phyloP scores from a whole-genome alignment of 257 asterid genomes.

The Fraxinus pennsylvanica region DNA sequence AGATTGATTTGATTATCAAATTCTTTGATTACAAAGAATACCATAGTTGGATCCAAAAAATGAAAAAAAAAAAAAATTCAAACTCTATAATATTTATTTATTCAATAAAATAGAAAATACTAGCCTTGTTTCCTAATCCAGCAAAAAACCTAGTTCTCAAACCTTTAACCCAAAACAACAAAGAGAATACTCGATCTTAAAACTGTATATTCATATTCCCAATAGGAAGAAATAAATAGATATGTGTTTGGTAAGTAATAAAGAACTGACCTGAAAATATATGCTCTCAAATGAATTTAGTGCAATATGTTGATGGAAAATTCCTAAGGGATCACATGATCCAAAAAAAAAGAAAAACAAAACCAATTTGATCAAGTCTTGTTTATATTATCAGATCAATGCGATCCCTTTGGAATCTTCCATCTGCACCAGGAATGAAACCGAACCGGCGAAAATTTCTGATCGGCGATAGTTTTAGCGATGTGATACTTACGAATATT shows the following conservation, averaged over 20 bases:
- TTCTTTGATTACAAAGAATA: background rate
- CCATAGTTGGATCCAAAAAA: too few species aligned
- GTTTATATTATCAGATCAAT: conserved; percentile 38
- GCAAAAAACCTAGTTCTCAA: background rate
- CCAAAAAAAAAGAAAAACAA: conserved; percentile 8
- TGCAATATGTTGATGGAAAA: conserved; percentile 42
- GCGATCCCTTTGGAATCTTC: conserved; percentile 35
- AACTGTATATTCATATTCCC: background rate
- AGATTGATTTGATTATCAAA: background rate
- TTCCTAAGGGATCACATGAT: conserved; percentile 62
- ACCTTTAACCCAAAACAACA: background rate
- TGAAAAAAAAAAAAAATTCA: too few species aligned
- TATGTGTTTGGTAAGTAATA: background rate
- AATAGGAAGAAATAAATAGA: background rate
- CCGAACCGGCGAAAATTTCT: background rate
- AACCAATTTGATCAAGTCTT: background rate
- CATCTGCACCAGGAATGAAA: conserved; percentile 37
- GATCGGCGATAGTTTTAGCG: background rate
- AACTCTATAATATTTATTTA: too few species aligned
- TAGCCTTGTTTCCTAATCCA: too few species aligned
- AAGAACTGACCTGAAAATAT: conserved; percentile 29
- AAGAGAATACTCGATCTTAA: background rate
- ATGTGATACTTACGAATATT: background rate
- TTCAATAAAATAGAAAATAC: background rate
- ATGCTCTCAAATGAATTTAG: conserved; percentile 3